phyloP scores from a whole-genome alignment of 129 eudicot genomes.

The Centrapalus pauciflorus region DNA sequence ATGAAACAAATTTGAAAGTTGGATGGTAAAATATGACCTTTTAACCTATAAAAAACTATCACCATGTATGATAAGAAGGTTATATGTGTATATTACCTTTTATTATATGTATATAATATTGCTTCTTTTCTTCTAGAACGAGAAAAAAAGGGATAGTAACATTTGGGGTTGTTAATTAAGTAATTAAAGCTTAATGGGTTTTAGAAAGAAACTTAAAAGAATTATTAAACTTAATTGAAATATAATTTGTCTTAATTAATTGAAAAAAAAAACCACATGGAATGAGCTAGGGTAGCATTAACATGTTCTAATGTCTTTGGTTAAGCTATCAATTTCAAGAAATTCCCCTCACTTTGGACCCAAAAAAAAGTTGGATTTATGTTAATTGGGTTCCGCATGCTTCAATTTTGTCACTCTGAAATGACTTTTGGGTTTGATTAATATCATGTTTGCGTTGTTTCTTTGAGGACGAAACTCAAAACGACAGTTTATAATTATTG shows the following conservation, averaged over 20 bases:
- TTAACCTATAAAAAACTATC: no score
- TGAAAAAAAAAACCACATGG: conserved; percentile 15
- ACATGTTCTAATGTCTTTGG: conserved; percentile 25
- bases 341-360: conserved; percentile 16
- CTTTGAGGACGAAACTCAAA: not conserved
- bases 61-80: no score
- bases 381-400: not conserved
- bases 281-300: conserved; percentile 21
- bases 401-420: not conserved
- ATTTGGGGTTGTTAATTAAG: no score
- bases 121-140: no score
- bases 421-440: conserved; percentile 9
- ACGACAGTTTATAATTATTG: not conserved
- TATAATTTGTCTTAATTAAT: not conserved
- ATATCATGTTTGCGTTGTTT: conserved; percentile 5
- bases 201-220: not conserved
- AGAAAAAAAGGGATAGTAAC: no score
- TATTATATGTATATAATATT: no score
- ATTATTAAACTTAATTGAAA: not conserved
- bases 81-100: no score
- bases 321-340: conserved; percentile 18
- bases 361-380: not conserved
- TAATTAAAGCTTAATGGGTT: not conserved
- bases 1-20: no score
- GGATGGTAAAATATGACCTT: no score